phyloP scores from a whole-genome alignment of 2,329 filamentous ascomycete species.

The Penicillium sp. region DNA sequence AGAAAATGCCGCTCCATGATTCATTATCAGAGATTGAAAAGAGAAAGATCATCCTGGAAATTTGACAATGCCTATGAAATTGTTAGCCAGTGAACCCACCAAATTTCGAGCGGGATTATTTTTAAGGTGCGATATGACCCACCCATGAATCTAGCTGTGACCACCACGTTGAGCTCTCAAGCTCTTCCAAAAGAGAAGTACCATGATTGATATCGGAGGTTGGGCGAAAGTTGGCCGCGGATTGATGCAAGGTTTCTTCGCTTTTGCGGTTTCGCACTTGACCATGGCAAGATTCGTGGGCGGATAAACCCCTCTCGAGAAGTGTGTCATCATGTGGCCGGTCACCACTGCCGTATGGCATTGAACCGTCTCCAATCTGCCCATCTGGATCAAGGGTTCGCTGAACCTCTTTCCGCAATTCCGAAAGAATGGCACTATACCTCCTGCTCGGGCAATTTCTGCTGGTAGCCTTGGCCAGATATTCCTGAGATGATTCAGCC shows the following conservation, averaged over 20 bases:
- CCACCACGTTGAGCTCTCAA: constrained; percentile 37
- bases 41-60: constrained; percentile 27
- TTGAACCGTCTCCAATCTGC: not conserved
- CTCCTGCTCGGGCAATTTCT: constrained; percentile 44
- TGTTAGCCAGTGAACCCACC: constrained; percentile 5
- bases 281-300: no score
- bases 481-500: constrained; percentile 42
- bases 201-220: constrained; percentile 21
- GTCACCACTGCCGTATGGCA: not conserved
- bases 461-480: constrained; percentile 43
- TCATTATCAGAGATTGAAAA: constrained; percentile 16
- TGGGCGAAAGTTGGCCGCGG: constrained; percentile 13
- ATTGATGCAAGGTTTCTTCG: no score
- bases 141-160: constrained; percentile 37
- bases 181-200: constrained; percentile 26
- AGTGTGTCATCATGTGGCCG: not conserved
- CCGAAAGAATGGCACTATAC: constrained; percentile 46
- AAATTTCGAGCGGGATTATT: not conserved
- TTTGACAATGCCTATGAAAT: constrained; percentile 28
- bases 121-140: constrained; percentile 5
- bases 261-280: no score
- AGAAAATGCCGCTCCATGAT: no score
- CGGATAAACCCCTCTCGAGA: no score
- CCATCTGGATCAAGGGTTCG: constrained; percentile 24
- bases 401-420: constrained; percentile 40